Conservation (phyloP, 2,329 filamentous ascomycete genomes). For the Colletotrichum gloeosporioides region DNA sequence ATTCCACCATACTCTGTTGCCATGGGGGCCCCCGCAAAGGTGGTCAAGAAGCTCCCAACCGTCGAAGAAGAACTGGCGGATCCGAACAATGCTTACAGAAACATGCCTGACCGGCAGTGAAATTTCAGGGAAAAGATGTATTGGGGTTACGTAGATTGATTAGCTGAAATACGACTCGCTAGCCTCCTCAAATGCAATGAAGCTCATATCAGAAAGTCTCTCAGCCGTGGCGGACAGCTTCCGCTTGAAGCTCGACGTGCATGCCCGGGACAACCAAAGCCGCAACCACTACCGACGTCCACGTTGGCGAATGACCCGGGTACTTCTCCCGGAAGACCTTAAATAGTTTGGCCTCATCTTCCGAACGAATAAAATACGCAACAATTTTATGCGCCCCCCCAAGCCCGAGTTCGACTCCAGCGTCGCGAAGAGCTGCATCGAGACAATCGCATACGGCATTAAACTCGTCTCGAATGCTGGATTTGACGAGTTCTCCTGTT, state of each 20-base stretch:
- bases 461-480: conserved; percentile 18
- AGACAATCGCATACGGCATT: conserved; percentile 23
- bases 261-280: conserved; percentile 22
- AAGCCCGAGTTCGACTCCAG: conserved; percentile 16
- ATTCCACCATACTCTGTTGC: conserved; percentile 39
- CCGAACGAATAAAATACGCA: conserved; percentile 19
- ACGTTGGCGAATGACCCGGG: conserved; percentile 18
- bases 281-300: conserved; percentile 23
- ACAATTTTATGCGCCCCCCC: conserved; percentile 21
- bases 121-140: not conserved
- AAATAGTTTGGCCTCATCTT: conserved; percentile 20
- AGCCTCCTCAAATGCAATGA: too few relatives aligned
- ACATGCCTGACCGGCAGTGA: conserved; percentile 27
- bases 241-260: conserved; percentile 23
- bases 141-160: not conserved
- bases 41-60: conserved; percentile 26
- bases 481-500: conserved; percentile 20
- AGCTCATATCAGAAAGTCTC: not conserved
- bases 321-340: conserved; percentile 9
- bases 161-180: too few relatives aligned
- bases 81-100: conserved; percentile 27
- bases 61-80: conserved; percentile 30
- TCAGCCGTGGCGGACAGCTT: not conserved
- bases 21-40: conserved; percentile 39
- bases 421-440: conserved; percentile 21